Evolutionary conservation across 495 filamentous ascomycete genomes (phyloP).

Genomic region (Podospora didyma): DNA sequence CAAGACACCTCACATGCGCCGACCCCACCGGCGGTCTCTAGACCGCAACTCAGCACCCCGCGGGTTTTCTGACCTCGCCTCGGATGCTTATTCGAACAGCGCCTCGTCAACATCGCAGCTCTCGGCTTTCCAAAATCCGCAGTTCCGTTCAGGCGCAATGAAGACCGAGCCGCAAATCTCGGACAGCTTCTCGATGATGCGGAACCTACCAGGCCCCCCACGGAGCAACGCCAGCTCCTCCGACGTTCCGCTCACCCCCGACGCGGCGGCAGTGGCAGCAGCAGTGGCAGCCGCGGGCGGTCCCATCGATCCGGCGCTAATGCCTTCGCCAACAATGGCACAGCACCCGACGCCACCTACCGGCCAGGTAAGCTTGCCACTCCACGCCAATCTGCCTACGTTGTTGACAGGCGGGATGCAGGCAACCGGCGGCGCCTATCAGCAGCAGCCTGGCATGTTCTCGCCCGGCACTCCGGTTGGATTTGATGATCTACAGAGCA

Average conservation of each 20-base stretch:
- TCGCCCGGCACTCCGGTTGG: conserved; percentile 19
- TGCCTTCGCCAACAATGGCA: conserved; percentile 33
- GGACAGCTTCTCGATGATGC: conserved; percentile 31
- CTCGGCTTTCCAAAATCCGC: conserved; percentile 15
- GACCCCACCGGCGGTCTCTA: conserved; percentile 10
- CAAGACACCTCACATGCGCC: conserved; percentile 9
- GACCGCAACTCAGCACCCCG: conserved; percentile 9
- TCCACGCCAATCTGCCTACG: conserved; percentile 20
- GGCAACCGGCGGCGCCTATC: not conserved
- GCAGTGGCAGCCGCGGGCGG: conserved; percentile 7
- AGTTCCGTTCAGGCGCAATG: conserved; percentile 27
- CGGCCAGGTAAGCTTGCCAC: conserved; percentile 24
- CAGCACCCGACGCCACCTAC: conserved; percentile 8
- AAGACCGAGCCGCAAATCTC: conserved; percentile 30
- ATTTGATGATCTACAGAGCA: conserved; percentile 38
- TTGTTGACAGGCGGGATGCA: conserved; percentile 5
- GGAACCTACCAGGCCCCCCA: conserved; percentile 28
- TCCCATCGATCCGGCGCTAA: conserved; percentile 41
- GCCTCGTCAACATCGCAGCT: conserved; percentile 13
- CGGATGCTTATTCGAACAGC: conserved; percentile 24
- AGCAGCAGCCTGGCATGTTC: conserved; percentile 12
- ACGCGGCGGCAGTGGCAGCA: conserved; percentile 15
- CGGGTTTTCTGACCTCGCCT: conserved; percentile 4
- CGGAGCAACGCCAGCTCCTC: conserved; percentile 32
- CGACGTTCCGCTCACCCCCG: conserved; percentile 17